These are phyloP conservation scores for Nigrospora oryzae DNA, from an alignment of 2,329 filamentous ascomycete genomes.

Conservation along the genomic window DNA sequence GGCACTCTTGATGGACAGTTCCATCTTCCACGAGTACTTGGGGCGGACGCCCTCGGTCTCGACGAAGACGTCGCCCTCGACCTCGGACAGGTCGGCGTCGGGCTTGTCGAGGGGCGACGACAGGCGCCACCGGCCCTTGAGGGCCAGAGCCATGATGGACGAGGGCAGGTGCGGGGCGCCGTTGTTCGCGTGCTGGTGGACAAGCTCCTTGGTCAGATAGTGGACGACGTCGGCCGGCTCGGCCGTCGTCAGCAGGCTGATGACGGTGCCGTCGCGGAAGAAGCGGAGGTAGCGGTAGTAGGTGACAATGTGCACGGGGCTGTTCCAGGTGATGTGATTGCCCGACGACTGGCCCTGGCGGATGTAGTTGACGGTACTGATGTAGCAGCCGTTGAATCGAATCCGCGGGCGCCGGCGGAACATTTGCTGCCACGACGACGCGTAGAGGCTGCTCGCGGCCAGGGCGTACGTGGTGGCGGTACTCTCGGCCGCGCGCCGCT, in stretches of 20 bases:
- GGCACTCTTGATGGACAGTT: slow-evolving; percentile 60
- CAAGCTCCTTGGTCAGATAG: slow-evolving; percentile 64
- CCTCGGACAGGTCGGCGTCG: slow-evolving; percentile 23
- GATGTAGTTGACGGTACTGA: slow-evolving; percentile 92
- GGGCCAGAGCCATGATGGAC: slow-evolving; percentile 59
- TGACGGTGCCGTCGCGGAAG: slow-evolving; percentile 78
- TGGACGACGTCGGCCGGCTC: slow-evolving; percentile 86
- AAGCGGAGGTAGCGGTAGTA: slow-evolving; percentile 97
- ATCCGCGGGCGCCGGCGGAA: slow-evolving; percentile 78
- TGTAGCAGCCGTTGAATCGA: slow-evolving; percentile 93
- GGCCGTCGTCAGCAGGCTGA: slow-evolving; percentile 71
- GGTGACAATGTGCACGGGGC: slow-evolving; percentile 88
- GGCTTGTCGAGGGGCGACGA: slow-evolving; percentile 20
- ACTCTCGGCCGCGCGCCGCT: slow-evolving; percentile 21
- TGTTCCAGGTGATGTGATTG: slow-evolving; percentile 66
- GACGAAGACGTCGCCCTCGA: slow-evolving; percentile 64
- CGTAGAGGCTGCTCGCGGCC: slow-evolving; percentile 32
- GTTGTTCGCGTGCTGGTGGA: slow-evolving; percentile 37
- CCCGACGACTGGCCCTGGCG: slow-evolving; percentile 68
- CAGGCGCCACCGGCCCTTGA: slow-evolving; percentile 46
- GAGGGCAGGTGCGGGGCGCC: slow-evolving; percentile 31
- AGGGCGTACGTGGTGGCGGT: slow-evolving; percentile 30
- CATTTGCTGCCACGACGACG: slow-evolving; percentile 54
- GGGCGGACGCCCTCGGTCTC: slow-evolving; percentile 76
- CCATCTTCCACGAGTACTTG: slow-evolving; percentile 81